Evolutionary conservation across 2,329 filamentous ascomycete genomes (phyloP), one percentile per base, ranked within the genome.

Genomic region (Blastomyces percursus): DNA sequence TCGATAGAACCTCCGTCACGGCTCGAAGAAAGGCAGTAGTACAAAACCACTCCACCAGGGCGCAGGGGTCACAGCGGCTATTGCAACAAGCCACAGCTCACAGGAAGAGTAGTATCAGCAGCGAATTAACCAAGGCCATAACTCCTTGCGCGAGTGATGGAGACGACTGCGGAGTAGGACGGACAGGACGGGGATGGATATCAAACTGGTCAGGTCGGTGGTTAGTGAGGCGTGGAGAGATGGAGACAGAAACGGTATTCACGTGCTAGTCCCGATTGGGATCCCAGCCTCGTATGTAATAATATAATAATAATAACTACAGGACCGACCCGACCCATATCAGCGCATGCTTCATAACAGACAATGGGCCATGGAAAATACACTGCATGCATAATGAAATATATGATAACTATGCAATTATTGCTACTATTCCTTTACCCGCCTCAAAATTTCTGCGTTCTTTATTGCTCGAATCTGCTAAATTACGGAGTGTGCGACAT

Each of bases 191-290:
- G 38, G 12, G 40, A 42, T 38, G n/a, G 19, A 24, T n/a, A 40
- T 12, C 30, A 11, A 57, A 8, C 24, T n/a, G 27, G 27, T 30
- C 27, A 30, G 27, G 27, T 30, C 16, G 56, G 16, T n/a, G 40
- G 42, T 24, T 2, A 32, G 14, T 14, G 7, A 48, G n/a, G 56
- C 55, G 21, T 14, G 21, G 24, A 30, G 55, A 58, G 40, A 21
- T 30, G 38, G 16, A 16, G 21, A 48, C n/a, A 46, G 56, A 59
- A 48, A 48, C 7, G 40, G 32, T 16, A 19, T 12, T 6, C 27
- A 12, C 21, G 40, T 42, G 56, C 56, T 59, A 59, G 56, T 57
- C 54, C 54, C 27, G 9, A 42, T 57, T 57, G n/a, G 54, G 35
- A 24, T 21, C 7, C 24, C 27, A 30, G 30, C 30, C 30, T 21